Conservation (phyloP, 2,329 filamentous ascomycete genomes). For the Aureobasidium uvarum region DNA sequence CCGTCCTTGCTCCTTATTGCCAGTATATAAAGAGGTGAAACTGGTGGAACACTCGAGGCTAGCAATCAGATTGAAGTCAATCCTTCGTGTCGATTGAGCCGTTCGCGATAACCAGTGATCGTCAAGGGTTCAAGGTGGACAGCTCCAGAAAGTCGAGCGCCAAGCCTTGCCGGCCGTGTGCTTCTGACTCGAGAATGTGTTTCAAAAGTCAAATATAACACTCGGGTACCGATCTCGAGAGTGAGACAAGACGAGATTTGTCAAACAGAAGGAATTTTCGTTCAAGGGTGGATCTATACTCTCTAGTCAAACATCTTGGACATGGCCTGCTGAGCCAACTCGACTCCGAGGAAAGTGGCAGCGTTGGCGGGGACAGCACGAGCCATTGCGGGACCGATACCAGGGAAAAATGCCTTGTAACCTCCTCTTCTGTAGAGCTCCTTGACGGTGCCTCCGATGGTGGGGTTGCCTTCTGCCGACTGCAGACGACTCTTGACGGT, state of each 20-base stretch:
- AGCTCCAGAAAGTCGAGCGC: not conserved
- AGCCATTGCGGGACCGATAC: constrained; percentile 87
- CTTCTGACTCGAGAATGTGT: not conserved
- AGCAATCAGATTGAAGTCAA: not conserved
- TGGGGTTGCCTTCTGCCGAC: constrained; percentile 81
- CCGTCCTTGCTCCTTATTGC: not conserved
- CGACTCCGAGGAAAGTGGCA: constrained; percentile 86
- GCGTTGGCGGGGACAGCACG: constrained; percentile 95
- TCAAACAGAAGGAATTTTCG: not conserved
- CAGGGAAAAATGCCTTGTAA: constrained; percentile 91
- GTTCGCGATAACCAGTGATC: not conserved
- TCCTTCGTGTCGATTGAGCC: not conserved
- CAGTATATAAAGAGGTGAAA: not conserved
- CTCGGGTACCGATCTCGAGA: not conserved
- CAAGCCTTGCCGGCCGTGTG: not conserved
- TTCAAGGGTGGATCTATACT: not conserved
- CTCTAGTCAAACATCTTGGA: constrained; percentile 63
- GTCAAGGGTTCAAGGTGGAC: not conserved
- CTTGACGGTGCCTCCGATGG: constrained; percentile 73
- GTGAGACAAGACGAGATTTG: not conserved
- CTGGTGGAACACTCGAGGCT: not conserved
- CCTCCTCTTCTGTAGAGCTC: constrained; percentile 83
- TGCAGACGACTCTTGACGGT: constrained; percentile 94
- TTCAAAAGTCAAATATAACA: not conserved
- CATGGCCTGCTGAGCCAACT: constrained; percentile 81